Base-by-base conservation (phyloP, 805 yeast genomes). In the Monosporozyma aerobia region DNA sequence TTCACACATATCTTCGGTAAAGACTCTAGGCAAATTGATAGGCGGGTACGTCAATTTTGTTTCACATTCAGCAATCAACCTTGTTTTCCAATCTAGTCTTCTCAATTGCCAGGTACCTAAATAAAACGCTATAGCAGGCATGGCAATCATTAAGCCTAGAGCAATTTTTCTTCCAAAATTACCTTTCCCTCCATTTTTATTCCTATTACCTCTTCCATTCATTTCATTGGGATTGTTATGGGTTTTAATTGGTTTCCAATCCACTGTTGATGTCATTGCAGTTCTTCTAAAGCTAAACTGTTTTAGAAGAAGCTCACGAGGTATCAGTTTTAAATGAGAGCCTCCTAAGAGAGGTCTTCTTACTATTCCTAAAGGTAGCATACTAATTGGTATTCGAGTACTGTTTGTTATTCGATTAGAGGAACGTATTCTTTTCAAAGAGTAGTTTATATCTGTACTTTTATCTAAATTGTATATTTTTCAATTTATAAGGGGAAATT, bases 41-140 rank as follows among this genome's bases (percentile, higher is more conserved):
- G 96, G 85, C 3, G 83, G 82, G 53, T 79, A 78, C 0, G 90
- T 82, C 59, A 94, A 71, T 57, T 90, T 73, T 61, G 87, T 89
- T 67, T 94, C 97, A 62, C 92, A 83, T 22, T 79, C 77, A 3
- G 95, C 84, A 55, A 94, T 85, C 56, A 94, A 74, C 56, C 83
- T 79, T 25, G 82, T 85, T 67, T 94, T 94, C 99, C 99, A 94
- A 55, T 79, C 75, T 49, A 94, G 71, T 57, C 99, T 76, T 60
- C 80, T 74, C 47, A 87, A 81, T 71, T 94, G 99, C 99, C 99
- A 94, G 52, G 90, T 79, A 1, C 98, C 99, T 45, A 94, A 72
- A 47, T 82, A 83, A 65, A 92, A 87, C 10, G 96, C 81, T 2
- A 90, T 76, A 1, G 90, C 75, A 0, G 99, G 99, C 84, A 95